phyloP scores from a whole-genome alignment of 179 eudicot genomes.

The Beta corolliflora region DNA sequence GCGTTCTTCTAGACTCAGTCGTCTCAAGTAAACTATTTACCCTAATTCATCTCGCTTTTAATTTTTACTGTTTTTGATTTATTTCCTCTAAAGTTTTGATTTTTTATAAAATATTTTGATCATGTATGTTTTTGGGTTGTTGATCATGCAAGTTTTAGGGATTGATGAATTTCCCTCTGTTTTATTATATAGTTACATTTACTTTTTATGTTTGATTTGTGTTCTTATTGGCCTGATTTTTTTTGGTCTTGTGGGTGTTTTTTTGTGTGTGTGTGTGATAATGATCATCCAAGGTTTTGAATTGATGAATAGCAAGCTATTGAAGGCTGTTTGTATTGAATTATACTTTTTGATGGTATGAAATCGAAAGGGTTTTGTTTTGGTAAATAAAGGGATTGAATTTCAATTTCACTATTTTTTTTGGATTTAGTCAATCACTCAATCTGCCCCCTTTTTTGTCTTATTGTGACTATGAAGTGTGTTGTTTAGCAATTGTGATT shows the following conservation, averaged over 20 bases:
- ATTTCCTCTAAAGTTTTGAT: slow-evolving; percentile 1
- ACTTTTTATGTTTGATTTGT: too few relatives aligned
- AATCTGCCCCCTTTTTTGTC: too few relatives aligned
- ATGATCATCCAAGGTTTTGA: not conserved
- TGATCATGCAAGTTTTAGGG: not conserved
- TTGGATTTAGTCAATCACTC: not conserved
- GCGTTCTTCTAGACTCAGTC: slow-evolving; percentile 52
- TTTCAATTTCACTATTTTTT: not conserved
- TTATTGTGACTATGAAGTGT: not conserved
- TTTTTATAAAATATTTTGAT: not conserved
- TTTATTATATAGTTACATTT: too few relatives aligned
- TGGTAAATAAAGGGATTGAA: not conserved
- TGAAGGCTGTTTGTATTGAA: too few relatives aligned
- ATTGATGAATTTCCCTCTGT: not conserved
- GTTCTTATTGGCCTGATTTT: too few relatives aligned
- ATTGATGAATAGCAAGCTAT: not conserved
- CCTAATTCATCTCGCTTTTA: not conserved
- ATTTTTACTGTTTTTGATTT: not conserved
- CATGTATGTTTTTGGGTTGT: not conserved
- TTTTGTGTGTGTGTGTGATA: not conserved
- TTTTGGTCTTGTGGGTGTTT: not conserved
- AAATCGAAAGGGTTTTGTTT: not conserved
- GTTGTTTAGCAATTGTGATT: not conserved
- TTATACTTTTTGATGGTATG: not conserved
- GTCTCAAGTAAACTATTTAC: slow-evolving; percentile 51